These are phyloP conservation scores for Eragrostis curvula DNA, from an alignment of 176 grass and related monocot species.

Conservation along the genomic window DNA sequence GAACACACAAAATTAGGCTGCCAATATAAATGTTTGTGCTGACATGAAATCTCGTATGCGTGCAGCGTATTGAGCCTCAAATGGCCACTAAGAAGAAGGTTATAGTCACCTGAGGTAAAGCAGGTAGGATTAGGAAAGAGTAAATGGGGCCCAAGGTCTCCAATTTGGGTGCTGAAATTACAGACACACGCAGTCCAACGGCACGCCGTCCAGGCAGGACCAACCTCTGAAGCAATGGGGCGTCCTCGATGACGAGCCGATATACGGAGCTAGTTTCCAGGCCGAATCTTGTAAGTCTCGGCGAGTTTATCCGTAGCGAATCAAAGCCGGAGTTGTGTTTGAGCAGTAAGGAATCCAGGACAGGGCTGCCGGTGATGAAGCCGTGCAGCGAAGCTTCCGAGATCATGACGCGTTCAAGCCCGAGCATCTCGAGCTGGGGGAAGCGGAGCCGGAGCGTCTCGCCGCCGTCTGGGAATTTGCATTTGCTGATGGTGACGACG, in stretches of 20 bases:
- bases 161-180: slow-evolving; percentile 2
- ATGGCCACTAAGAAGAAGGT: not conserved
- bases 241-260: not conserved
- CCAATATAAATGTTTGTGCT: not conserved
- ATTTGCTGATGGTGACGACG: not conserved
- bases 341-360: slow-evolving; percentile 15
- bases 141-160: not conserved
- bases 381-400: not conserved
- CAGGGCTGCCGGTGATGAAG: slow-evolving; percentile 9
- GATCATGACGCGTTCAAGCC: not conserved
- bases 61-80: not conserved
- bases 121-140: not conserved
- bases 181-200: not conserved
- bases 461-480: not conserved
- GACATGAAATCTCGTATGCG: too few relatives aligned
- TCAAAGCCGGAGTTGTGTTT: not conserved
- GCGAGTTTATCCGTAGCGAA: not conserved
- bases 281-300: not conserved
- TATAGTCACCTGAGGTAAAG: not conserved
- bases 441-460: not conserved
- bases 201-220: not conserved
- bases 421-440: slow-evolving; percentile 21
- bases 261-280: not conserved
- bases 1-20: too few relatives aligned
- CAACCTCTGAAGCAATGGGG: slow-evolving; percentile 24